These are phyloP conservation scores for Physocladia obscura DNA, from an alignment of 192 early-diverging fungal species.

Conservation along the genomic window DNA sequence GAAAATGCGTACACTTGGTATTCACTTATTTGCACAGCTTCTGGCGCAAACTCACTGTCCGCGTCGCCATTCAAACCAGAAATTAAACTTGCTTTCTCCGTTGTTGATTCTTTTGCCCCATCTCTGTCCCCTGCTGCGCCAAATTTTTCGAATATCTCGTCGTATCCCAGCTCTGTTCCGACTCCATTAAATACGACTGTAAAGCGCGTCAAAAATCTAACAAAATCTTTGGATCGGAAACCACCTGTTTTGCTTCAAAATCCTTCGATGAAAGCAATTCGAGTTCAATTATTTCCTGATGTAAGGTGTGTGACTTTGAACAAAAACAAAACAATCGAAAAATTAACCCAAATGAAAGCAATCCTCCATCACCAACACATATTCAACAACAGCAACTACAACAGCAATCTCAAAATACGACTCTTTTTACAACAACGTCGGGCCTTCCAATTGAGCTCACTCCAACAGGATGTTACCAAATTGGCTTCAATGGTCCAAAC, in stretches of 20 bases:
- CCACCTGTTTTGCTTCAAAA: too few species aligned
- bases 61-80: constrained; percentile 47
- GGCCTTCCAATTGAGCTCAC: constrained; percentile 41
- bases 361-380: background rate
- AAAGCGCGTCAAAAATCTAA: too few species aligned
- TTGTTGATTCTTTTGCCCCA: too few species aligned
- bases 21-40: constrained; percentile 41
- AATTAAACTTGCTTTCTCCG: constrained; percentile 54
- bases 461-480: constrained; percentile 48
- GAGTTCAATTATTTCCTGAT: constrained; percentile 21
- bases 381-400: too few species aligned
- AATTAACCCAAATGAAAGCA: too few species aligned
- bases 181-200: too few species aligned
- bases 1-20: constrained; percentile 37
- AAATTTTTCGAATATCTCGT: background rate
- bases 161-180: background rate
- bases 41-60: constrained; percentile 12
- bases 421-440: constrained; percentile 23
- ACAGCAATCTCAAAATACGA: constrained; percentile 12
- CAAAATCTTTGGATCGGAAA: too few species aligned
- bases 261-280: constrained; percentile 9
- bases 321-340: too few species aligned
- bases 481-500: constrained; percentile 30
- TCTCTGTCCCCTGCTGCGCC: background rate
- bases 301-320: background rate